These are phyloP conservation scores for Syzygium jambos DNA, from an alignment of 345 rosid species.

Conservation along the genomic window DNA sequence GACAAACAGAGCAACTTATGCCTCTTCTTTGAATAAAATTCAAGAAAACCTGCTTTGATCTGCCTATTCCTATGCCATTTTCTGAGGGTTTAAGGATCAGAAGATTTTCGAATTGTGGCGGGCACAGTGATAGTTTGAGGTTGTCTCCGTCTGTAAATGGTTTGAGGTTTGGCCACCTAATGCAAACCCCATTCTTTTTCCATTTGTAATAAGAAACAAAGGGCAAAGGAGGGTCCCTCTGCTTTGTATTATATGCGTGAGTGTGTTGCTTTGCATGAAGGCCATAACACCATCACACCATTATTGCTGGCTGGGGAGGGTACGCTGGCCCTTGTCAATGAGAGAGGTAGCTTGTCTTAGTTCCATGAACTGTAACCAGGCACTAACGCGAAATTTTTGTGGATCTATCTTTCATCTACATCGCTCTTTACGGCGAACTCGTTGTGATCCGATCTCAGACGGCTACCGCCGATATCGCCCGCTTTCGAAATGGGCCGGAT, in stretches of 20 bases:
- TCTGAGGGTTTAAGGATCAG: neutral
- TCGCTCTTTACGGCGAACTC: neutral
- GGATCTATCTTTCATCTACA: neutral
- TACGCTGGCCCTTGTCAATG: neutral
- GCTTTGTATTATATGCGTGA: constrained; percentile 1
- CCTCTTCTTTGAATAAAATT: neutral
- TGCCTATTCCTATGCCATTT: neutral
- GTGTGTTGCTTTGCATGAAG: neutral
- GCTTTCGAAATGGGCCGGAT: neutral
- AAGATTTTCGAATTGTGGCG: neutral
- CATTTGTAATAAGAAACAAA: neutral
- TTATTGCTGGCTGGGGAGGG: neutral
- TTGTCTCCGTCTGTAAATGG: neutral
- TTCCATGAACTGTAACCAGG: neutral
- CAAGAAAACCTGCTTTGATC: neutral
- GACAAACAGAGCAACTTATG: neutral
- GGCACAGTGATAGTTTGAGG: neutral
- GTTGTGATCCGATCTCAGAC: neutral
- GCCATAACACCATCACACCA: neutral
- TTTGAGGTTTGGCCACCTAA: neutral
- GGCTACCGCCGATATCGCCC: fast-evolving
- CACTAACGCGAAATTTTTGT: neutral
- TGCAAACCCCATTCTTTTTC: neutral
- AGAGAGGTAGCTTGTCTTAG: neutral
- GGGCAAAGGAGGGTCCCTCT: neutral